These are phyloP conservation scores for Begonia loranthoides DNA, from an alignment of 306 rosid species.

Conservation along the genomic window DNA sequence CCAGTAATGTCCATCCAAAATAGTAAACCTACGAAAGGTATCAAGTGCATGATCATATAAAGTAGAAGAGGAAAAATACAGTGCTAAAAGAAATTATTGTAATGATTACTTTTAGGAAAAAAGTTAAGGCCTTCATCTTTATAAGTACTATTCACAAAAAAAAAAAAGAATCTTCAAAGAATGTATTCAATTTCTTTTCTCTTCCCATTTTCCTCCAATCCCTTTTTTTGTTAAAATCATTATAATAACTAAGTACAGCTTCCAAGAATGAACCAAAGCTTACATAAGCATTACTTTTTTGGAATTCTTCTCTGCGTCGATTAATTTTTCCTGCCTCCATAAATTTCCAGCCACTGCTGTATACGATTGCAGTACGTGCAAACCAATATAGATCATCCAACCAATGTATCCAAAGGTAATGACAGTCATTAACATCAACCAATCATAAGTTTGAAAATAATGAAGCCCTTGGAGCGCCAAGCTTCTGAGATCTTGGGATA, in stretches of 20 bases:
- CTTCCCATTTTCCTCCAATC: conserved; percentile 2
- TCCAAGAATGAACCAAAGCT: conserved; percentile 14
- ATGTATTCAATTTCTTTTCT: neutral
- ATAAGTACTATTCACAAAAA: too few relatives aligned
- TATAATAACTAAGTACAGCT: neutral
- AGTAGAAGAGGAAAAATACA: neutral
- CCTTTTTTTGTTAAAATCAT: conserved; percentile 5
- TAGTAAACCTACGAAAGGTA: conserved; percentile 35
- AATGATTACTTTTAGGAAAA: too few relatives aligned
- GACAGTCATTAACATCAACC: conserved; percentile 84
- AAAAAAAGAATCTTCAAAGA: too few relatives aligned
- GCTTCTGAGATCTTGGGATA: conserved; percentile 54
- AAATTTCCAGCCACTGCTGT: conserved; percentile 45
- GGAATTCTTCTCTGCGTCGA: conserved; percentile 24
- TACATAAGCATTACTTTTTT: conserved; percentile 51
- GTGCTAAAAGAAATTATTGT: too few relatives aligned
- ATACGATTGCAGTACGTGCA: conserved; percentile 81
- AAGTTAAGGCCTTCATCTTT: too few relatives aligned
- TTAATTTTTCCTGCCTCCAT: conserved; percentile 32
- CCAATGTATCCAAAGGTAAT: conserved; percentile 77
- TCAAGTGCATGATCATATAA: too few relatives aligned
- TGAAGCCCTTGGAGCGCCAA: conserved; percentile 81
- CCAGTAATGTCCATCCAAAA: conserved; percentile 47
- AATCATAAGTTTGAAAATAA: conserved; percentile 87
- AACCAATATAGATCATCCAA: conserved; percentile 76